These are phyloP conservation scores for Pseudozyma sp. DNA, from an alignment of 1,284 basidiomycete species.

Conservation along the genomic window DNA sequence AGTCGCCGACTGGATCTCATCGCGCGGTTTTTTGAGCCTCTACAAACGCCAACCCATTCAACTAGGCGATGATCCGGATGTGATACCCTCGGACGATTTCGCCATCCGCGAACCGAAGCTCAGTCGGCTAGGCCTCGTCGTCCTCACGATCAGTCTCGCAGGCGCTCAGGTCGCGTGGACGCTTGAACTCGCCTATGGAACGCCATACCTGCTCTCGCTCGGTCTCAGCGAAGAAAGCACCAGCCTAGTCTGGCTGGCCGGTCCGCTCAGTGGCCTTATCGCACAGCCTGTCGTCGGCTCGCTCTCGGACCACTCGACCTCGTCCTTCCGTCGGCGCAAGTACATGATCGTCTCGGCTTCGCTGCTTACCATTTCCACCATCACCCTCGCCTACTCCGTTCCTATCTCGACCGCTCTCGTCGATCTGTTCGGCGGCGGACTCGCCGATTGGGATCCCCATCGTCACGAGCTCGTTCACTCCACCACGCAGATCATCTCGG, in stretches of 20 bases:
- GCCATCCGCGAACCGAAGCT: constrained; percentile 40
- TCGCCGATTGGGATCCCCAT: constrained; percentile 89
- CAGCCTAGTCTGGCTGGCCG: constrained; percentile 95
- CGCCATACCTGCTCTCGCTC: constrained; percentile 88
- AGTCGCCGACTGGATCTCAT: neutral
- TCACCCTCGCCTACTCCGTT: constrained; percentile 88
- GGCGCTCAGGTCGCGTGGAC: constrained; percentile 95
- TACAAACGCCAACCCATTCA: constrained; percentile 21
- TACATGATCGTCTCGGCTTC: constrained; percentile 87
- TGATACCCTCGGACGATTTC: neutral
- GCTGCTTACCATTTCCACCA: constrained; percentile 78
- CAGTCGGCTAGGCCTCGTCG: constrained; percentile 69
- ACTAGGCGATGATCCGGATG: constrained; percentile 2
- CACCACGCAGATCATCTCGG: constrained; percentile 74
- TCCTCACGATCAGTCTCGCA: constrained; percentile 72
- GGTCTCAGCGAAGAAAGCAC: constrained; percentile 91
- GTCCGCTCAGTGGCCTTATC: constrained; percentile 88
- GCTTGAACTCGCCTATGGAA: constrained; percentile 83
- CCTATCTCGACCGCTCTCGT: constrained; percentile 81
- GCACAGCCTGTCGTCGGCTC: constrained; percentile 95
- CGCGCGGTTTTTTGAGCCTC: constrained; percentile 14
- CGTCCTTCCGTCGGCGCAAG: constrained; percentile 82
- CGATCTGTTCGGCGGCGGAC: constrained; percentile 80
- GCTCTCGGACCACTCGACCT: constrained; percentile 89
- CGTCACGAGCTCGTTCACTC: constrained; percentile 65